phyloP scores from a whole-genome alignment of 192 early-diverging fungal genomes.

The Podila clonocystis region DNA sequence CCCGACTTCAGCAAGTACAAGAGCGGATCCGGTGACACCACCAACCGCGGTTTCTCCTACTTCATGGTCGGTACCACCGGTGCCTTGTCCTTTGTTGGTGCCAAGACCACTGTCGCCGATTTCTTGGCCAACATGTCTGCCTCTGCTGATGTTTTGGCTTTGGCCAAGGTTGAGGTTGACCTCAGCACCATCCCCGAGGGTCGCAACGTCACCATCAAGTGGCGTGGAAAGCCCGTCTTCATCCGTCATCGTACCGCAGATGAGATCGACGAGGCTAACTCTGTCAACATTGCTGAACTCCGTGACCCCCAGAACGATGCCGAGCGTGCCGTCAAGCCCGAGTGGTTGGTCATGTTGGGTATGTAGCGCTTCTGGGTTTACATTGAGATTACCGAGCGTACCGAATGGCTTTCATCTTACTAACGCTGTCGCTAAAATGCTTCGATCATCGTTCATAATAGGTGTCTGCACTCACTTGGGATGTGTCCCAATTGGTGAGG shows the following conservation, averaged over 20 bases:
- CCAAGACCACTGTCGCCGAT: constrained; percentile 91
- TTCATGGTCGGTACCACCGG: constrained; percentile 94
- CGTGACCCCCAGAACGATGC: constrained; percentile 94
- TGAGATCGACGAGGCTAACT: constrained; percentile 94
- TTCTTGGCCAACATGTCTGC: constrained; percentile 89
- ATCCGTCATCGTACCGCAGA: constrained; percentile 95
- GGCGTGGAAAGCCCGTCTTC: constrained; percentile 99
- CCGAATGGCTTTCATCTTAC: constrained; percentile 57
- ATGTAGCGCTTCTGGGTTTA: constrained; percentile 53
- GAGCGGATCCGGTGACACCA: constrained; percentile 63
- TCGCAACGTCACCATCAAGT: constrained; percentile 97
- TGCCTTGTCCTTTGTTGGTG: constrained; percentile 80
- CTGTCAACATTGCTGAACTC: constrained; percentile 80
- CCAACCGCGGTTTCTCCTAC: constrained; percentile 87
- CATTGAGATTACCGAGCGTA: constrained; percentile 69
- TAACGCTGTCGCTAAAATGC: neutral
- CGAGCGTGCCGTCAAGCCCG: constrained; percentile 88
- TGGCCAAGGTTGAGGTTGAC: constrained; percentile 98
- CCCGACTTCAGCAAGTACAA: constrained; percentile 66
- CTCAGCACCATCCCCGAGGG: constrained; percentile 93
- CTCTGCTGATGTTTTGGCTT: constrained; percentile 97
- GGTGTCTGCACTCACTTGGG: constrained; percentile 77
- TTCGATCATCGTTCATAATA: constrained; percentile 53
- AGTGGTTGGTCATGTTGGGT: constrained; percentile 98
- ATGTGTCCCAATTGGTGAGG: constrained; percentile 97